Evolutionary conservation across 352 stramenopile species (phyloP), one percentile per base, ranked within the genome.

Genomic region (Pythium grandisporangium): DNA sequence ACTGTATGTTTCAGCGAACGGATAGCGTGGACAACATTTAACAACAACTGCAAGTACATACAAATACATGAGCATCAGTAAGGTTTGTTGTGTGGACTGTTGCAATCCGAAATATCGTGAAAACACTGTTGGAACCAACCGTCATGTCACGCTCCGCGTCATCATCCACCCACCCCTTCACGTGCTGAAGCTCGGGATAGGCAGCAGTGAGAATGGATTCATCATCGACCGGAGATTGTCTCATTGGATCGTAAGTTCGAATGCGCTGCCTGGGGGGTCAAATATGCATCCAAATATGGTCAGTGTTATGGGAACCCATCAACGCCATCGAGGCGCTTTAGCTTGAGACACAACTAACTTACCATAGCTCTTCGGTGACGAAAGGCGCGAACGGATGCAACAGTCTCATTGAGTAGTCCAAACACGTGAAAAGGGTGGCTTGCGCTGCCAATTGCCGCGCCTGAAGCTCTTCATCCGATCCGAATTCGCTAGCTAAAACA

Each of bases 361-460:
- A 94, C 96, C 96, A 99, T 8, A 99, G 71, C 62, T 99, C 97
- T 71, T 99, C 97, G 0, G 96, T 99, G 19, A 99, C 91, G 61
- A 99, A 99, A n/a, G 97, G 97, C 61, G 98, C 98, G 58, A 99
- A 96, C 6, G 96, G 96, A 55, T 99, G 97, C 26, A 99, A 61
- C 37, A 99, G 71, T 16, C 95, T 84, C 55, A 99, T 84, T 16
- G 90, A 96, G 49, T 81, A 81, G 49, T 99, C 96, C 29, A 99
- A 63, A 26, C 90, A 96, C 22, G 92, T 69, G 63, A 93, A 97
- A 6, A 99, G 66, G 8, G 84, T 97, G 6, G 75, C 77, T 60
- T 98, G 92, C 21, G 96, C 88, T 30, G 86, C 84, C 52, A 74
- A 77, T 39, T 87, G 70, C 8, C 53, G 55, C 16, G 84, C 65